Percentiles rank a stretch among this genome's conserved stretches.
Evolutionary conservation across 176 grass and related monocot species (phyloP).

Genomic region (Carex cristatella): DNA sequence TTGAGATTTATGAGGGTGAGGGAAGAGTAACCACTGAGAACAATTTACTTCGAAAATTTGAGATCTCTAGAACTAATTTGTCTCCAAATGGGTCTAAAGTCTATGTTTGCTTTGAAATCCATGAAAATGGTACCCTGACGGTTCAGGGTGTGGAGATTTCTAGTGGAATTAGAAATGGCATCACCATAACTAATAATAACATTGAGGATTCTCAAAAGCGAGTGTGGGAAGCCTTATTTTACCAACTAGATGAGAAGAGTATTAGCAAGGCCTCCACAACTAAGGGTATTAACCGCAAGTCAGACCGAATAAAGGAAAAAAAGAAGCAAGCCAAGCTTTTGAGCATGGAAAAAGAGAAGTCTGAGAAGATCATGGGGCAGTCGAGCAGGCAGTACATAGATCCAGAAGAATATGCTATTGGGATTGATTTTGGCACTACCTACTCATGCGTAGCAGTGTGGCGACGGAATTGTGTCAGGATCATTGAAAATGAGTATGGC

Average conservation of each 20-base stretch:
- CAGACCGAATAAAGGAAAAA: neutral
- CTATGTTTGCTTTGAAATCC: neutral
- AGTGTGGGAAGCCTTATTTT: neutral
- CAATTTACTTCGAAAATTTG: neutral
- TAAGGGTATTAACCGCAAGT: neutral
- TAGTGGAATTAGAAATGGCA: neutral
- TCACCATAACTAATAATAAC: neutral
- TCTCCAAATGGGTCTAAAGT: no score
- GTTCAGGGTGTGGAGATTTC: neutral
- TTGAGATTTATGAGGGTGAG: conserved; percentile 12
- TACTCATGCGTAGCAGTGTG: neutral
- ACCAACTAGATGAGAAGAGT: neutral
- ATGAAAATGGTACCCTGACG: neutral
- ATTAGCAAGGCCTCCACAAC: no score
- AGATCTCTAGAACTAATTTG: neutral
- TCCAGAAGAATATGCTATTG: no score
- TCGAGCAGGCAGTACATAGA: neutral
- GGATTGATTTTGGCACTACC: neutral
- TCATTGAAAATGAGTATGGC: conserved; percentile 1
- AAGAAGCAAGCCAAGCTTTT: no score
- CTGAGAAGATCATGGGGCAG: neutral
- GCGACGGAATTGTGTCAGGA: neutral
- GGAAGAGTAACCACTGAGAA: neutral
- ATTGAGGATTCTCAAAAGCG: neutral
- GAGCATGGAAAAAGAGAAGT: neutral